Conservation (phyloP, 2,329 filamentous ascomycete genomes). For the Zalaria sp. region DNA sequence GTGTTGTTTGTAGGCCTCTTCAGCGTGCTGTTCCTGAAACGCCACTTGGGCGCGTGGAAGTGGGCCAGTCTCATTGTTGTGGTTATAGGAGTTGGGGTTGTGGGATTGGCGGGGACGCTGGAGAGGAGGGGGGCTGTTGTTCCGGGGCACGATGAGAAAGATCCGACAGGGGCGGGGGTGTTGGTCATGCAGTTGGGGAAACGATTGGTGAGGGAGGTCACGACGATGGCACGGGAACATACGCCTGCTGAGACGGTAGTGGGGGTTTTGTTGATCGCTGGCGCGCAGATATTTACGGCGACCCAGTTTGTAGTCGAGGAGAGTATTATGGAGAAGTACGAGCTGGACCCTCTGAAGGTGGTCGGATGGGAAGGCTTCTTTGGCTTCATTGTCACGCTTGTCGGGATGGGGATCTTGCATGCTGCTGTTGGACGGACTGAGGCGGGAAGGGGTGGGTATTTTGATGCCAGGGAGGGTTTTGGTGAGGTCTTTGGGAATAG, state of each 20-base stretch:
- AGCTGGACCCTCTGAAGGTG: slow-evolving; percentile 73
- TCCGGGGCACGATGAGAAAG: slow-evolving; percentile 11
- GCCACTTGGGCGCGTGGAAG: slow-evolving; percentile 72
- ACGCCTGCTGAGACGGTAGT: slow-evolving; percentile 57
- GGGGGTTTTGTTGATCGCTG: slow-evolving; percentile 80
- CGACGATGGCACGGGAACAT: slow-evolving; percentile 30
- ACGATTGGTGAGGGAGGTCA: slow-evolving; percentile 17
- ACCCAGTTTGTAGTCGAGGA: slow-evolving; percentile 95
- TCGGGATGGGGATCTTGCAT: slow-evolving; percentile 72
- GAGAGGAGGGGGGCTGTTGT: slow-evolving; percentile 45
- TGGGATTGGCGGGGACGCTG: slow-evolving; percentile 78
- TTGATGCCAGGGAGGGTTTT: slow-evolving; percentile 79
- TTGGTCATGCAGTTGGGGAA: slow-evolving; percentile 11
- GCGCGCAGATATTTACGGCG: slow-evolving; percentile 91
- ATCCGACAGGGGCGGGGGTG: slow-evolving; percentile 7
- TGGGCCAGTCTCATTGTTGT: slow-evolving; percentile 83
- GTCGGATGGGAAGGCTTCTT: slow-evolving; percentile 96
- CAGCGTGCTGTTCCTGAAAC: slow-evolving; percentile 77
- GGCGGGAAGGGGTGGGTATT: slow-evolving; percentile 65
- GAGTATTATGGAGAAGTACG: slow-evolving; percentile 69
- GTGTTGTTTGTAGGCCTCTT: slow-evolving; percentile 94
- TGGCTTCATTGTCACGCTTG: slow-evolving; percentile 64
- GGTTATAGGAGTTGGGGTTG: slow-evolving; percentile 73
- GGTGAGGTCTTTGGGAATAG: slow-evolving; percentile 62
- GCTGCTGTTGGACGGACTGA: slow-evolving; percentile 60